Conservation (phyloP, 169 alveolate genomes). For the Ichthyophthirius multifiliis region DNA sequence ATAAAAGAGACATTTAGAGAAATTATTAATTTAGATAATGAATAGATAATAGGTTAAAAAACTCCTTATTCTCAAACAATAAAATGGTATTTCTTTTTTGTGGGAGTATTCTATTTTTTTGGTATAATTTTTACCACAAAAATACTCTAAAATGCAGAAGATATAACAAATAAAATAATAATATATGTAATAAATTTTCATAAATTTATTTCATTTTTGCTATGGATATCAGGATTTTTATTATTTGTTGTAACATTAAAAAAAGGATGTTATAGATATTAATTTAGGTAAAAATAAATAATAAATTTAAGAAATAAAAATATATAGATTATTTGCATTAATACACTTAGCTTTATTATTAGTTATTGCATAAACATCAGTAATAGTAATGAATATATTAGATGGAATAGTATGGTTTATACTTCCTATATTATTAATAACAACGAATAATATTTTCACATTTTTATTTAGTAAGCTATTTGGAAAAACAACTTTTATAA, state of each 20-base stretch:
- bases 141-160: constrained; percentile 3
- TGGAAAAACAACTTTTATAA: constrained; percentile 93
- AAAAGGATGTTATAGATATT: constrained; percentile 32
- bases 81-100: constrained; percentile 33
- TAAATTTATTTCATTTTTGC: constrained; percentile 22
- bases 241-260: constrained; percentile 20
- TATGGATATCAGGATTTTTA: constrained; percentile 36
- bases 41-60: constrained; percentile 33
- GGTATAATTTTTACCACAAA: constrained; percentile 27
- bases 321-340: constrained; percentile 46
- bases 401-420: constrained; percentile 90
- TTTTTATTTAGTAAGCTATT: constrained; percentile 93
- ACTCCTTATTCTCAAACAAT: constrained; percentile 5
- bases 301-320: too few species aligned
- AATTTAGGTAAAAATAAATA: too few species aligned
- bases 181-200: constrained; percentile 75
- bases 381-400: constrained; percentile 17
- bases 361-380: constrained; percentile 27
- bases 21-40: constrained; percentile 71
- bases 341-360: constrained; percentile 22
- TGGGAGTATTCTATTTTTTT: constrained; percentile 19
- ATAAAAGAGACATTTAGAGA: constrained; percentile 74
- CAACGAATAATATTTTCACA: constrained; percentile 94
- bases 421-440: constrained; percentile 92
- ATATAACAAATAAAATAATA: constrained; percentile 56